Conservation (phyloP, 768 basidiomycete species). For the Suillus tomentosus region DNA sequence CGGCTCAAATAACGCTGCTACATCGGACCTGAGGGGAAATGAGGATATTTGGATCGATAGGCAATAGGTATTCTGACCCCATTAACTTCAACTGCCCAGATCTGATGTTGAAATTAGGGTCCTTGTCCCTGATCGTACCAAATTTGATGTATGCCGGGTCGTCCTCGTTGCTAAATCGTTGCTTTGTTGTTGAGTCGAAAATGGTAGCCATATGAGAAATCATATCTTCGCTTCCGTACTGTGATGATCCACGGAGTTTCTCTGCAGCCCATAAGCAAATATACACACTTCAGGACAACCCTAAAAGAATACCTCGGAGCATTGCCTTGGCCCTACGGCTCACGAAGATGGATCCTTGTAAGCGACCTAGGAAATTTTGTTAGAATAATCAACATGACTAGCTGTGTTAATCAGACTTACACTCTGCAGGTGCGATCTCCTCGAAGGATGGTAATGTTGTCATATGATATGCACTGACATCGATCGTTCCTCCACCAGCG, state of each 20-base stretch:
- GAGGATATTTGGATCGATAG: neutral
- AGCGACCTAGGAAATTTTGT: conserved; percentile 40
- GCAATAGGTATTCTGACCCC: conserved; percentile 25
- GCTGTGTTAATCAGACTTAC: conserved; percentile 27
- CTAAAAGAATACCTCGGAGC: conserved; percentile 37
- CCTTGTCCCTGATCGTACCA: conserved; percentile 45
- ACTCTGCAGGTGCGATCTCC: conserved; percentile 50
- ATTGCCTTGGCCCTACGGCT: conserved; percentile 43
- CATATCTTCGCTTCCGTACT: conserved; percentile 41
- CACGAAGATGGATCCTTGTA: conserved; percentile 55
- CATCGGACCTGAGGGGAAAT: conserved; percentile 25
- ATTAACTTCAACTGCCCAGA: conserved; percentile 49
- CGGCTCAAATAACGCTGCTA: conserved; percentile 34
- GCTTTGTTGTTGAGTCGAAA: conserved; percentile 52
- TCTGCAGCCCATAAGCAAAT: conserved; percentile 29
- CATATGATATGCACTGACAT: conserved; percentile 56
- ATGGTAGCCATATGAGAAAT: conserved; percentile 41
- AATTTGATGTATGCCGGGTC: conserved; percentile 51
- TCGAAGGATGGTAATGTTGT: conserved; percentile 39
- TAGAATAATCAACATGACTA: neutral
- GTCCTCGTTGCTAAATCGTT: conserved; percentile 40
- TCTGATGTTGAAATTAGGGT: conserved; percentile 41
- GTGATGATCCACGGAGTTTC: conserved; percentile 44
- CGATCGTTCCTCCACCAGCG: conserved; percentile 64
- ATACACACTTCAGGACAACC: neutral